Evolutionary conservation across 306 rosid genomes (phyloP).

Genomic region (Lotus japonicus): DNA sequence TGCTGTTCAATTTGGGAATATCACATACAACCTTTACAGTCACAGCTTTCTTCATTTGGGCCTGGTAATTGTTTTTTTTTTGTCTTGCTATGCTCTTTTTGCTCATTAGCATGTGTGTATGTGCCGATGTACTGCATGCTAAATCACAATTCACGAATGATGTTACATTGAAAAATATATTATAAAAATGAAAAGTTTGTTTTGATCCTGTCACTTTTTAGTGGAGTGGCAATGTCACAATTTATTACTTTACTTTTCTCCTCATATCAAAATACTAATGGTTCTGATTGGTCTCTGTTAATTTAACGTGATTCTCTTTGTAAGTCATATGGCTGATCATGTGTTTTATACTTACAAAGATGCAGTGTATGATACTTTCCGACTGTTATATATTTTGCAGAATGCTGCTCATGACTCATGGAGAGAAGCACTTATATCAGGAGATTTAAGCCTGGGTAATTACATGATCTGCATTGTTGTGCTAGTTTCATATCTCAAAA

Average conservation of each 20-base stretch:
- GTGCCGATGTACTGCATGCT: background rate
- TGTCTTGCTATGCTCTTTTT: background rate
- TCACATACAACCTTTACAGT: constrained; percentile 78
- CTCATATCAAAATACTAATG: background rate
- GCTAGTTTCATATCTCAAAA: background rate
- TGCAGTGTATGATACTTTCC: too few species aligned
- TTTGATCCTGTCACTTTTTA: background rate
- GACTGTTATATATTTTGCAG: constrained; percentile 64
- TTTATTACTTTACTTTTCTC: background rate
- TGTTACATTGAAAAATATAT: background rate
- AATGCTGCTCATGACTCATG: constrained; percentile 81
- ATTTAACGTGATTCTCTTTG: background rate
- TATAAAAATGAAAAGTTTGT: background rate
- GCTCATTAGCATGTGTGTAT: constrained; percentile 5
- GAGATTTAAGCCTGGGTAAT: constrained; percentile 52
- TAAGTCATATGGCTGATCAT: background rate
- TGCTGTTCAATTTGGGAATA: constrained; percentile 57
- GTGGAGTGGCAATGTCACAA: background rate
- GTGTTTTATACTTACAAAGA: background rate
- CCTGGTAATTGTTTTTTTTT: constrained; percentile 53
- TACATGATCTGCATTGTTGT: background rate
- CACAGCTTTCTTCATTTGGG: constrained; percentile 97
- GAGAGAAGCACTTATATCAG: constrained; percentile 59
- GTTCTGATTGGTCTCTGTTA: background rate
- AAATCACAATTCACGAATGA: background rate